Base-by-base conservation (phyloP, 352 stramenopile species). In the Pythium guiyangense region DNA sequence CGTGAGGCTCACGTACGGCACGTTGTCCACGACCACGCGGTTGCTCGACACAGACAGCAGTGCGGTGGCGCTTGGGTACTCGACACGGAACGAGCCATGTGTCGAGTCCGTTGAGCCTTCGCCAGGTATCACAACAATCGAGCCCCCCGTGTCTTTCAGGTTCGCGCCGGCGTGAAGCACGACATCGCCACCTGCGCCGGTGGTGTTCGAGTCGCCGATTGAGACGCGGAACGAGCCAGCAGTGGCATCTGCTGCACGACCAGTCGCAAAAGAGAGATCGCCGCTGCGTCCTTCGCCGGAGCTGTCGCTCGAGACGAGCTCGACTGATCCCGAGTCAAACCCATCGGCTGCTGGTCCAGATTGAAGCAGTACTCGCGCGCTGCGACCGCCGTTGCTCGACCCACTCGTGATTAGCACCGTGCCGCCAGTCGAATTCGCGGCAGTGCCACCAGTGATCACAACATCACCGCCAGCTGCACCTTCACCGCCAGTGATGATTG, bases 141-240 rank as follows among this genome's bases (percentile, higher is more conserved):
- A 71, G 0, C 76, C 72, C 10, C 76, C 78, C 8, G 54, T 69
- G 15, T 62, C 69, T 17, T 59, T 67, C 0, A 54, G 43, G 49
- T 77, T 78, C 15, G 54, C 34, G 0, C 77, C 77, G 18, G 74
- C 75, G 22, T 47, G 67, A 5, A 88, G 56, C 15, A 63, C 52
- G 26, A 85, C 68, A 3, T 37, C 55, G 4, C 73, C 73, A 3
- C 66, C 71, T 10, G 34, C 67, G 1, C 60, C 69, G 8, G 46
- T 27, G 1, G 26, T 50, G 12, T 59, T 63, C 61, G 71, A 78
- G 29, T 69, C 37, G 54, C 77, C 67, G 11, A 79, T 40, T 1
- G 64, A 71, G 25, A 74, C 74, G 45, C 53, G 55, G 53, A 78
- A 84, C 40, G 52, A 72, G 8, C 76, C 73, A 4, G 73, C 68